Conservation (phyloP, 2,329 filamentous ascomycete species). For the Neofusicoccum umdonicola region DNA sequence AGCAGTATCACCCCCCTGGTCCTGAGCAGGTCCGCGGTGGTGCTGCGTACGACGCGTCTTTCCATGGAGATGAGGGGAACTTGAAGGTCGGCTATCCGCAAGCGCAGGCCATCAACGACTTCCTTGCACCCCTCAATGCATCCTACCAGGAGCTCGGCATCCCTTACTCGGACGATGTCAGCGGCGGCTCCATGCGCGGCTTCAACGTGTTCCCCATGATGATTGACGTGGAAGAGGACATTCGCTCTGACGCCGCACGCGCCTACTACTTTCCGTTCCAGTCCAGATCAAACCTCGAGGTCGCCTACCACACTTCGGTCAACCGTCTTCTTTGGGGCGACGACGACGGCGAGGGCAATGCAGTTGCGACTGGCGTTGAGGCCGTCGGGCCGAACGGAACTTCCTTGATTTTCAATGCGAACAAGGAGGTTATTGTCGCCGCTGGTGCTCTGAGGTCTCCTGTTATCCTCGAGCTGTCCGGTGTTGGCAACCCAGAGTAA, state of each 20-base stretch:
- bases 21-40: constrained; percentile 26
- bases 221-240: constrained; percentile 35
- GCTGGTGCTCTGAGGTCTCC: constrained; percentile 21
- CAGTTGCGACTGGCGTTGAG: constrained; percentile 20
- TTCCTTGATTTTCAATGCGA: not conserved
- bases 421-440: constrained; percentile 23
- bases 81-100: constrained; percentile 22
- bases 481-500: constrained; percentile 21
- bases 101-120: constrained; percentile 2
- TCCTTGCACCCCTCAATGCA: constrained; percentile 16
- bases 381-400: not conserved
- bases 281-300: constrained; percentile 41
- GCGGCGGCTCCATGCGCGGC: constrained; percentile 27
- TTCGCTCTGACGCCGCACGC: constrained; percentile 48
- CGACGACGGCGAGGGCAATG: constrained; percentile 18
- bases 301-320: constrained; percentile 34
- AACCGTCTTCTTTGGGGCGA: not conserved
- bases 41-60: constrained; percentile 23
- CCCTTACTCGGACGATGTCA: constrained; percentile 26
- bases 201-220: constrained; percentile 44
- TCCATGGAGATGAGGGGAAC: constrained; percentile 26
- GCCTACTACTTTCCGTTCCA: constrained; percentile 47
- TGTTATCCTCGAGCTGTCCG: constrained; percentile 21
- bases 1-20: constrained; percentile 32
- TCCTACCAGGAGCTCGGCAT: constrained; percentile 26